These are phyloP conservation scores for Gymnopilus junonius DNA, from an alignment of 768 basidiomycete species.

Conservation along the genomic window DNA sequence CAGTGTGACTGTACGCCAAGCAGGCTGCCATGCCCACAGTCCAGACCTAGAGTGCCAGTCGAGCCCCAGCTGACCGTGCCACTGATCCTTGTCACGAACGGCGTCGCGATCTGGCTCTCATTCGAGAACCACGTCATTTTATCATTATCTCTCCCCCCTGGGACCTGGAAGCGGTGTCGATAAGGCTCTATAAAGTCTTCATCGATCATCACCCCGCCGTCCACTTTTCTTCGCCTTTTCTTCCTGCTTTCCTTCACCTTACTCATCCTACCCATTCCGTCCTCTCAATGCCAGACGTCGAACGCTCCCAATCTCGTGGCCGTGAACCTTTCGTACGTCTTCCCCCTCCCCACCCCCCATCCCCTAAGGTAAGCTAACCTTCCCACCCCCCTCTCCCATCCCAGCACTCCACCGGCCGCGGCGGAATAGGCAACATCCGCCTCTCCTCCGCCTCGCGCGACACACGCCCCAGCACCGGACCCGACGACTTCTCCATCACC, in stretches of 20 bases:
- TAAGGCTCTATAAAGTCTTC: not conserved
- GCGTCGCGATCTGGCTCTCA: no score
- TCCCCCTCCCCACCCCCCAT: not conserved
- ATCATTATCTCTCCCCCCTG: not conserved
- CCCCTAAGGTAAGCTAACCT: no score
- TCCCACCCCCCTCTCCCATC: not conserved
- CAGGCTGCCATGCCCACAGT: no score
- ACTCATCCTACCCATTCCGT: not conserved
- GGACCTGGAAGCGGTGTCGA: not conserved
- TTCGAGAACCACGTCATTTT: no score
- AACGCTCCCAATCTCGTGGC: constrained; percentile 62
- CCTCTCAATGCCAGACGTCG: constrained; percentile 30
- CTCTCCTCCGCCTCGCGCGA: constrained; percentile 50
- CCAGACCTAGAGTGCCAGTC: no score
- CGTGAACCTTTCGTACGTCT: constrained; percentile 58
- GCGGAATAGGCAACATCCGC: constrained; percentile 72
- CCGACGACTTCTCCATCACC: constrained; percentile 59
- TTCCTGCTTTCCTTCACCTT: not conserved
- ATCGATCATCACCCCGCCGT: no score
- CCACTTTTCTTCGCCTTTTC: no score
- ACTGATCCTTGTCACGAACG: no score
- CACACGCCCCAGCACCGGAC: constrained; percentile 39
- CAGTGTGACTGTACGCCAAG: no score
- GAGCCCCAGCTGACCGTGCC: no score
- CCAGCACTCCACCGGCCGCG: constrained; percentile 66